These are phyloP conservation scores for Fulvia fulva DNA, from an alignment of 2,329 filamentous ascomycete genomes.

Conservation along the genomic window DNA sequence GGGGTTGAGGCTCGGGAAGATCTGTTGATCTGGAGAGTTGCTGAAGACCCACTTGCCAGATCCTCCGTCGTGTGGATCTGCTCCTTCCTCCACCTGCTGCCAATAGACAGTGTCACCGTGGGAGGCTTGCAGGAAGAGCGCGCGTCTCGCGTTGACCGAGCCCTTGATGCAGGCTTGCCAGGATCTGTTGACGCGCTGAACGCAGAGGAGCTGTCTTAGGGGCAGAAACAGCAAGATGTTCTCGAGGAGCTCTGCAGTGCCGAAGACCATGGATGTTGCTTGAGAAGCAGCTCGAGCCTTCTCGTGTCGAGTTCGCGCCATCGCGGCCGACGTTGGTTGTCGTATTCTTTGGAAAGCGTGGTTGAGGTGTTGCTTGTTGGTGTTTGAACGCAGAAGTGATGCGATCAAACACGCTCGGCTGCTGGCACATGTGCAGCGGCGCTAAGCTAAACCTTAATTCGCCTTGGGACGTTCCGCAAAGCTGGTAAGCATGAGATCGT, in stretches of 20 bases:
- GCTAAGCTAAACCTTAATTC: not conserved
- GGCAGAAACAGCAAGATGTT: conserved; percentile 4
- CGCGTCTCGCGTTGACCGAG: not conserved
- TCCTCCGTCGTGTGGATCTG: not conserved
- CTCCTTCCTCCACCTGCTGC: not conserved
- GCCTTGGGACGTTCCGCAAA: too few relatives aligned
- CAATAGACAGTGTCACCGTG: not conserved
- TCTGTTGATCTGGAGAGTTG: not conserved
- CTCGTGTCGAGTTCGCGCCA: not conserved
- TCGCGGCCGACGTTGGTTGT: not conserved
- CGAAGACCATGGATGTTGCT: not conserved
- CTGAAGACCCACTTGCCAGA: not conserved
- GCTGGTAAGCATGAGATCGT: too few relatives aligned
- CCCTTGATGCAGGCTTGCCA: not conserved
- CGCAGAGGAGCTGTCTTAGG: not conserved
- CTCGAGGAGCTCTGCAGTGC: conserved; percentile 9
- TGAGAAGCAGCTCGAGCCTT: not conserved
- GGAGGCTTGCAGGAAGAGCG: not conserved
- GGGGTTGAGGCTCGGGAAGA: not conserved
- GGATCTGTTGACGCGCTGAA: conserved; percentile 5
- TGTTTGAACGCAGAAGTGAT: not conserved
- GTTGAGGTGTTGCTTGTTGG: too few relatives aligned
- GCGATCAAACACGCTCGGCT: not conserved
- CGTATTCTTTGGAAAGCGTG: not conserved
- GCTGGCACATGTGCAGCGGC: not conserved